Conservation (phyloP, 805 yeast genomes). For the Wickerhamiella brachini region DNA sequence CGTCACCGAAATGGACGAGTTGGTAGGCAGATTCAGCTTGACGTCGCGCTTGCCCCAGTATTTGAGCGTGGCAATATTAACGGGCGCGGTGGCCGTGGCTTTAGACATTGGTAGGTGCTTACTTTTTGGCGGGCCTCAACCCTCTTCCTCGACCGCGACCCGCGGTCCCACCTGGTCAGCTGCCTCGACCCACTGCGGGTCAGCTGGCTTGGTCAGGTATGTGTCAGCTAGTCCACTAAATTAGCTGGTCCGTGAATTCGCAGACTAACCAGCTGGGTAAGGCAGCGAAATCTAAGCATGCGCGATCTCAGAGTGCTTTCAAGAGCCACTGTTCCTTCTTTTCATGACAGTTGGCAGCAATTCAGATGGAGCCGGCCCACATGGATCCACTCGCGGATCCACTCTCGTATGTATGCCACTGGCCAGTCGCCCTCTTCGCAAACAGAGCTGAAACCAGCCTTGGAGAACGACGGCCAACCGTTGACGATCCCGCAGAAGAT, state of each 20-base stretch:
- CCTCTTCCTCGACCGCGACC: no score
- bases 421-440: background rate
- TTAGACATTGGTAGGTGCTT: constrained; percentile 5
- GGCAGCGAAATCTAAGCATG: no score
- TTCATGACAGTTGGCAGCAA: background rate
- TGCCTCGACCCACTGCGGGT: no score
- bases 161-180: no score
- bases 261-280: no score
- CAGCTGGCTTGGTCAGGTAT: no score
- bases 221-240: no score
- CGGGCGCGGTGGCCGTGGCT: constrained; percentile 92
- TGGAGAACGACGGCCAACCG: constrained; percentile 9
- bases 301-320: background rate
- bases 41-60: constrained; percentile 98
- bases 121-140: background rate
- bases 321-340: background rate
- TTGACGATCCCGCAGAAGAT: constrained; percentile 21
- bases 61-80: constrained; percentile 93
- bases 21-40: constrained; percentile 80
- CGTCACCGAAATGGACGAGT: constrained; percentile 90
- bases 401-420: background rate
- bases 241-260: no score
- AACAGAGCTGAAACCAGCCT: constrained; percentile 2
- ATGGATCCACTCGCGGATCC: background rate
- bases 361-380: background rate